Percentiles rank a stretch among this genome's conserved stretches.
These are phyloP conservation scores for Aspergillus fructus DNA, from an alignment of 2,329 filamentous ascomycete species.

Conservation along the genomic window DNA sequence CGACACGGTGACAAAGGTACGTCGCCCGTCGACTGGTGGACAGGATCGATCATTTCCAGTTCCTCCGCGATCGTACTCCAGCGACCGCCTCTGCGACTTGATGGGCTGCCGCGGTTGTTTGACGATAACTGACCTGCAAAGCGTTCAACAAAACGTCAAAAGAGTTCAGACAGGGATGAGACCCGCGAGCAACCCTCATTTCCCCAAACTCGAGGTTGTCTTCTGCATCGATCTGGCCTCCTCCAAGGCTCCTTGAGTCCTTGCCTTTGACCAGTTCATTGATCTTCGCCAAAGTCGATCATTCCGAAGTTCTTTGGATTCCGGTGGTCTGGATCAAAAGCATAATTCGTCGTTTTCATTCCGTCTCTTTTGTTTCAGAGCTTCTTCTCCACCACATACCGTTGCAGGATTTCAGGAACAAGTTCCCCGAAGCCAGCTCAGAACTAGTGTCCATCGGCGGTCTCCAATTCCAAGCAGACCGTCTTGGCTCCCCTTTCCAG, in stretches of 20 bases:
- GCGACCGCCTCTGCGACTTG: background rate
- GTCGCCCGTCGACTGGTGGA: background rate
- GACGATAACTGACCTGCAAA: background rate
- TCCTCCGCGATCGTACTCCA: conserved; percentile 4
- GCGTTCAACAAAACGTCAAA: background rate
- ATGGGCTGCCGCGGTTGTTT: background rate
- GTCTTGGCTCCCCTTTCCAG: conserved; percentile 13
- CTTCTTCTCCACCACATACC: conserved; percentile 18
- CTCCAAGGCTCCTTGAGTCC: background rate
- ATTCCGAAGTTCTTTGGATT: conserved; percentile 4
- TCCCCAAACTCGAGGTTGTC: background rate
- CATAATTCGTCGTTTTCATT: conserved; percentile 6
- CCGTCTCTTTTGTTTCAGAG: conserved; percentile 1
- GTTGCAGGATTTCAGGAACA: conserved; percentile 33
- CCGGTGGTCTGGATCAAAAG: background rate
- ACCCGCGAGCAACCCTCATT: background rate
- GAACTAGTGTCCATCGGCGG: conserved; percentile 29
- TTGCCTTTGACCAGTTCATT: conserved; percentile 2
- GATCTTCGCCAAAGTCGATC: conserved; percentile 6
- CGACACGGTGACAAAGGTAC: conserved; percentile 2
- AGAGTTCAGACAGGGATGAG: background rate
- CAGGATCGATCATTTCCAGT: conserved; percentile 21
- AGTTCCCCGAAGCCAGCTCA: conserved; percentile 32
- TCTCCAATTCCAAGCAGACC: conserved; percentile 13
- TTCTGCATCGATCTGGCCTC: conserved; percentile 18